A percentile compares a stretch with the other conserved stretches of the same genome.
Evolutionary conservation across 495 filamentous ascomycete species (phyloP).

Genomic region (Aspergillus nidulans): DNA sequence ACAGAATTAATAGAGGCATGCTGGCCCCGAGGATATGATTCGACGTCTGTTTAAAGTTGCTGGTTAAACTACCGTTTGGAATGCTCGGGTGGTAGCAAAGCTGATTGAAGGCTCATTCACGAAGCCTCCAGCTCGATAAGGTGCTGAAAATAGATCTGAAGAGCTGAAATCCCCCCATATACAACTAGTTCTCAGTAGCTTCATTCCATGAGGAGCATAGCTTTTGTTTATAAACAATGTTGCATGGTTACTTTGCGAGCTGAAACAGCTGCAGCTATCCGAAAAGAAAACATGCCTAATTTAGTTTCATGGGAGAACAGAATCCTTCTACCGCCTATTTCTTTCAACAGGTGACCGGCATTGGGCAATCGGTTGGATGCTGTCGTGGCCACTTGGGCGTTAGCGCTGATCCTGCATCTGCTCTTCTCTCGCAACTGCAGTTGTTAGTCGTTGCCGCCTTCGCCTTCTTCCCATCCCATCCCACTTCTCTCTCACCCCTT

Average conservation of each 20-base stretch:
- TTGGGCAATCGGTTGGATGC: neutral
- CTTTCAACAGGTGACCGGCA: neutral
- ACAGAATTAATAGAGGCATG: neutral
- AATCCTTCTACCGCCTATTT: neutral
- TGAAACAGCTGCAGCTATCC: neutral
- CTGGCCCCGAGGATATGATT: neutral
- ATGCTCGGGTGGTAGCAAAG: neutral
- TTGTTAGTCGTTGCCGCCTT: slow-evolving; percentile 40
- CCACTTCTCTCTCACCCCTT: slow-evolving; percentile 6
- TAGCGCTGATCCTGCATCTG: slow-evolving; percentile 12
- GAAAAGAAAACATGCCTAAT: slow-evolving; percentile 4
- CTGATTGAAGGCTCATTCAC: neutral
- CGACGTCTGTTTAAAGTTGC: neutral
- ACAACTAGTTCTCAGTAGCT: neutral
- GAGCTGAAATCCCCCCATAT: neutral
- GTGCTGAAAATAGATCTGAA: neutral
- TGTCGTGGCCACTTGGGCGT: neutral
- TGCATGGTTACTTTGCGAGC: neutral
- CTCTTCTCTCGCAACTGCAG: slow-evolving; percentile 18
- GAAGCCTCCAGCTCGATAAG: neutral
- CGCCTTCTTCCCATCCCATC: slow-evolving; percentile 3
- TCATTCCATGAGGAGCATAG: slow-evolving; percentile 1
- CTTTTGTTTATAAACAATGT: neutral
- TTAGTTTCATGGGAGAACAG: neutral
- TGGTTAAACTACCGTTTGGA: neutral